Conservation (phyloP, 768 basidiomycete species). For the Suillus ampliporus region DNA sequence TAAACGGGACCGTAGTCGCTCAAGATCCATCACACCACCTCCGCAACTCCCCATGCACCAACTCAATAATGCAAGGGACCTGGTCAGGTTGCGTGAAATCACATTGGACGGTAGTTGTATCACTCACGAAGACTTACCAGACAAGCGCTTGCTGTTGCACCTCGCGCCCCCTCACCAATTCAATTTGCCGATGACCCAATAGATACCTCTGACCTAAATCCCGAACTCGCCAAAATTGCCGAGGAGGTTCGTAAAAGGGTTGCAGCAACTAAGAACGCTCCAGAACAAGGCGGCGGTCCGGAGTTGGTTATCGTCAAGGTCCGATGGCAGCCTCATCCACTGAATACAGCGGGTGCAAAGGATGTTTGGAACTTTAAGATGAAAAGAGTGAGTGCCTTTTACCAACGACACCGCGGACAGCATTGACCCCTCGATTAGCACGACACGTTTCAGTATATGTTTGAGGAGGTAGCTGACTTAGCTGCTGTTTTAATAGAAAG, state of each 20-base stretch:
- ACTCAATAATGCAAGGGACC: conserved; percentile 58
- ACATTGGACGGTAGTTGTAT: not conserved
- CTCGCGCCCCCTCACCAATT: conserved; percentile 55
- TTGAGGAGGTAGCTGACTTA: conserved; percentile 69
- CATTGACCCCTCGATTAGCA: conserved; percentile 44
- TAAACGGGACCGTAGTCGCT: conserved; percentile 60
- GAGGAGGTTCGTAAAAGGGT: conserved; percentile 41
- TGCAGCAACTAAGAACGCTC: conserved; percentile 27
- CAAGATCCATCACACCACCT: conserved; percentile 78
- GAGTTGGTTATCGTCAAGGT: conserved; percentile 57
- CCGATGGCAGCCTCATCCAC: conserved; percentile 71
- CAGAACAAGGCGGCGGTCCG: conserved; percentile 38
- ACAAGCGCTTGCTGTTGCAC: conserved; percentile 48
- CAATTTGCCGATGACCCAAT: conserved; percentile 47
- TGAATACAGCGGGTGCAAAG: conserved; percentile 45
- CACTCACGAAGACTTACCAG: conserved; percentile 37
- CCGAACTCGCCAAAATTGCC: conserved; percentile 67
- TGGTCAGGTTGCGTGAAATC: conserved; percentile 58
- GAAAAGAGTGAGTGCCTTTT: conserved; percentile 53
- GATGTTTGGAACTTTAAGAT: conserved; percentile 59
- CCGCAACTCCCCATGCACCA: conserved; percentile 61
- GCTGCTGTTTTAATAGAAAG: conserved; percentile 54
- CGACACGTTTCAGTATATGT: conserved; percentile 67
- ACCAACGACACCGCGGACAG: not conserved
- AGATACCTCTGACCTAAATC: conserved; percentile 58